Evolutionary conservation across 2,329 filamentous ascomycete genomes (phyloP).

Genomic region (Penicillium crustosum): DNA sequence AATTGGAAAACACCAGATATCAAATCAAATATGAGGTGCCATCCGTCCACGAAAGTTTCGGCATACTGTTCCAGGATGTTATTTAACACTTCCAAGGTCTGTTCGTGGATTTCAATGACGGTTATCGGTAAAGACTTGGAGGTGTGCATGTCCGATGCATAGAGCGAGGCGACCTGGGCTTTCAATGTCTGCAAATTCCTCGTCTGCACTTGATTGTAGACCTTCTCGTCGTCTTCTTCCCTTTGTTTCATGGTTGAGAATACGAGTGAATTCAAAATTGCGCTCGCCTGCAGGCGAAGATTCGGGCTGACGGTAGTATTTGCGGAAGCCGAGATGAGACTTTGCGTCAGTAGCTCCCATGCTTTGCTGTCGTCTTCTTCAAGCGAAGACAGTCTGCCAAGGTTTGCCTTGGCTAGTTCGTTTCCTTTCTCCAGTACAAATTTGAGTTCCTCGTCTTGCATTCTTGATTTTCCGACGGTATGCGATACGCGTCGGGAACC

Average conservation of each 20-base stretch:
- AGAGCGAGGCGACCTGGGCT: constrained; percentile 60
- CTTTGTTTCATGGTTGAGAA: constrained; percentile 46
- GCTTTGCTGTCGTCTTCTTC: constrained; percentile 65
- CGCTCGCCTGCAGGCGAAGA: constrained; percentile 55
- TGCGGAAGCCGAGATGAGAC: constrained; percentile 51
- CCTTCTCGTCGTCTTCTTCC: constrained; percentile 43
- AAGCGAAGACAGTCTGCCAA: constrained; percentile 69
- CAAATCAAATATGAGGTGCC: constrained; percentile 82
- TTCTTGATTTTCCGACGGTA: constrained; percentile 41
- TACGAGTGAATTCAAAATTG: constrained; percentile 55
- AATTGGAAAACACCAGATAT: constrained; percentile 75
- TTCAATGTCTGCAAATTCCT: constrained; percentile 68
- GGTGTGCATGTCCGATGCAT: constrained; percentile 53
- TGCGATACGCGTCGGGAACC: constrained; percentile 44
- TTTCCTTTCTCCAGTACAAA: constrained; percentile 70
- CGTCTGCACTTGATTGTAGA: constrained; percentile 65
- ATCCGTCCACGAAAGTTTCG: constrained; percentile 77
- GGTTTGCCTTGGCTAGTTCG: constrained; percentile 71
- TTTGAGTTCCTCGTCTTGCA: constrained; percentile 46
- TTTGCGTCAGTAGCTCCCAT: constrained; percentile 67
- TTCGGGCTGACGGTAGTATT: constrained; percentile 40
- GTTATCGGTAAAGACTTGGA: constrained; percentile 61
- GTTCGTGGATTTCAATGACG: constrained; percentile 77
- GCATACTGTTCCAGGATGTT: constrained; percentile 84
- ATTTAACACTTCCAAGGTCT: constrained; percentile 76